Evolutionary conservation across 164 flowering plant genomes (phyloP), one percentile per base, ranked within the genome.

Genomic region (Santalum album): DNA sequence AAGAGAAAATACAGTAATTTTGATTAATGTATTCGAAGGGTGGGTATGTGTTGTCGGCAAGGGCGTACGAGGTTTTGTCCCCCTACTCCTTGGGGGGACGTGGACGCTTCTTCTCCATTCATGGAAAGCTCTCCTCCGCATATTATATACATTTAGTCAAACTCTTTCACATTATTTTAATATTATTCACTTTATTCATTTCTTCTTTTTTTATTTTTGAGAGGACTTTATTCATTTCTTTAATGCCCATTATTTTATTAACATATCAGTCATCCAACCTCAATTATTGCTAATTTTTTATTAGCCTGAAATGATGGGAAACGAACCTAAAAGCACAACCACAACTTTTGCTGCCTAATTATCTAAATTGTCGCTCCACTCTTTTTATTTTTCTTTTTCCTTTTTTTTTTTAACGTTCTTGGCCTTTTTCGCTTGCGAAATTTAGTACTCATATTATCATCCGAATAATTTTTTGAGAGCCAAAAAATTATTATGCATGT

Each of bases 21-120:
- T 4, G 9, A 29, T 38, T 38, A 38, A 38, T 38, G 42, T 12
- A 9, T 38, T 38, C 15, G 16, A 9, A 38, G 9, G 9, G 14
- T 9, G 34, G 34, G 42, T 14, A 48, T n/a, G 35, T 58, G 24
- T 40, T 71, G 78, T 74, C 75, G 75, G 73, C 75, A 71, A 55
- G 50, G 35, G 53, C 25, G 75, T 74, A 74, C 78, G 78, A 74
- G 78, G 78, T 74, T 70, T 67, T n/a, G n/a, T n/a, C n/a, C n/a
- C n/a, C n/a, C n/a, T n/a, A 35, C 5, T 38, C 63, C 49, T 68
- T 7, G 73, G 69, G 69, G 69, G 32, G 71, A 71, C 78, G 78
- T 74, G 78, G 78, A 66, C 56, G 64, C 65, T 61, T 58, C 62
- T 10, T 52, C 57, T 60, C 77, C 77, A 61, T 63, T 63, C 74